phyloP scores from a whole-genome alignment of 2,329 filamentous ascomycete genomes.

The Colletotrichum sansevieriae region DNA sequence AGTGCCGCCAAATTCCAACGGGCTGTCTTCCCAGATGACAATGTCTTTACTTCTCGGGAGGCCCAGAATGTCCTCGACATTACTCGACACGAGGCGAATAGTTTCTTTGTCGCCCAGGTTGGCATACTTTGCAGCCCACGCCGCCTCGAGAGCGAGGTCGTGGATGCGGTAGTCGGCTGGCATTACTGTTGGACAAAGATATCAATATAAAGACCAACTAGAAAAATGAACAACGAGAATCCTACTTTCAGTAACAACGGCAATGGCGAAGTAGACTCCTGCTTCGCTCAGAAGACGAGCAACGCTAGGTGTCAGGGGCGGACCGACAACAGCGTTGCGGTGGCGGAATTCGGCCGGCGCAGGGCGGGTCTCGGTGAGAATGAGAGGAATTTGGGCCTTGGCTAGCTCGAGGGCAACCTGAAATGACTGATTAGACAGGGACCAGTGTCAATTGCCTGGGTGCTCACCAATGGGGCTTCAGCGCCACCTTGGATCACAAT shows the following conservation, averaged over 20 bases:
- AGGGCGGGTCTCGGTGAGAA: slow-evolving; percentile 55
- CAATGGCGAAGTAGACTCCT: slow-evolving; percentile 54
- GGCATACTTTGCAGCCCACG: slow-evolving; percentile 57
- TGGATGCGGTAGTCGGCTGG: slow-evolving; percentile 54
- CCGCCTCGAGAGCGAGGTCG: slow-evolving; percentile 54
- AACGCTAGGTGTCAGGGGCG: slow-evolving; percentile 55
- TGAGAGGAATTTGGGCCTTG: slow-evolving; percentile 55
- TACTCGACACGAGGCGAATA: slow-evolving; percentile 54
- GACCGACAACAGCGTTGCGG: slow-evolving; percentile 54
- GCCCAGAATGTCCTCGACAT: slow-evolving; percentile 57
- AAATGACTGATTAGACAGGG: background rate
- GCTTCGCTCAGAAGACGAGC: slow-evolving; percentile 55
- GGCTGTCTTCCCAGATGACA: slow-evolving; percentile 59
- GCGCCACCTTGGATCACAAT: slow-evolving; percentile 55
- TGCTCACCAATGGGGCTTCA: slow-evolving; percentile 53
- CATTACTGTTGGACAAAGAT: slow-evolving; percentile 39
- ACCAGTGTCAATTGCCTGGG: background rate
- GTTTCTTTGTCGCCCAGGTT: slow-evolving; percentile 50
- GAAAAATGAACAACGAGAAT: too few relatives aligned
- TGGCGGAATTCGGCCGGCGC: slow-evolving; percentile 53
- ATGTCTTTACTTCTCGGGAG: slow-evolving; percentile 53
- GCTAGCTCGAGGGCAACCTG: slow-evolving; percentile 56
- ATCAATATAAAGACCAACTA: background rate
- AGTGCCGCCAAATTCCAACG: slow-evolving; percentile 55
- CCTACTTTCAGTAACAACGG: slow-evolving; percentile 46